Base-by-base conservation (phyloP, 106 monocot genomes). In the Apostasia shenzhenica region DNA sequence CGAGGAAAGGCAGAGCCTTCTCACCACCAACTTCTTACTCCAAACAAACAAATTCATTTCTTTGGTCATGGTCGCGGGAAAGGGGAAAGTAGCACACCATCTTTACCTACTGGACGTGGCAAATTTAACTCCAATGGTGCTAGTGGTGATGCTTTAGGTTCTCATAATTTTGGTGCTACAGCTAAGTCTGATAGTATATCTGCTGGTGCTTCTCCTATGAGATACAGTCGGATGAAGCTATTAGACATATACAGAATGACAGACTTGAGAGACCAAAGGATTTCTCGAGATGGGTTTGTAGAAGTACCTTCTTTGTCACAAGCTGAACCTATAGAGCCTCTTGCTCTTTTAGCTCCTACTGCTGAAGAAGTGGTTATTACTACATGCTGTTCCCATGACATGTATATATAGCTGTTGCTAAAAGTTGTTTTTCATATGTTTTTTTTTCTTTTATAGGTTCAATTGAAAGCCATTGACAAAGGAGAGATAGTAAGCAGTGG, bases 401-500 rank as follows among this genome's bases (percentile, higher is more conserved):
- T 26, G 26, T 26, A 26, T 26, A 26, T 26, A 26, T 26, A 26
- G 26, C 26, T 26, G 26, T 26, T 26, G 10, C 7, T 52, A 10
- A 52, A 52, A 52, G 4, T 6, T 52, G 39, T 52, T 41, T 8
- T 26, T 68, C 41, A 54, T 47, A 50, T 8, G 7, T 76, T 26
- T 45, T 10, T 63, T 45, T 4, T 63, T 45, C 39, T 67, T 63
- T 57, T 38, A 58, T 68, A 99, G 97, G 85, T 76, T 68, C 72
- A 81, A 61, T 59, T 99, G 65, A 90, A 87, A 78, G 92, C 85
- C 75, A 93, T 99, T 41, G 97, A 92, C 37, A 89, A 92, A 78
- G 97, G 97, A 14, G 92, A 99, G 51, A 81, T 92, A 46, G 55
- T 82, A 44, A 87, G 82, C 65, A 93, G 89, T 64, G 85, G 84